A percentile compares a stretch with the other conserved stretches of the same genome.
Evolutionary conservation across 164 flowering plant genomes (phyloP).

Genomic region (Paratinospora sagittata): DNA sequence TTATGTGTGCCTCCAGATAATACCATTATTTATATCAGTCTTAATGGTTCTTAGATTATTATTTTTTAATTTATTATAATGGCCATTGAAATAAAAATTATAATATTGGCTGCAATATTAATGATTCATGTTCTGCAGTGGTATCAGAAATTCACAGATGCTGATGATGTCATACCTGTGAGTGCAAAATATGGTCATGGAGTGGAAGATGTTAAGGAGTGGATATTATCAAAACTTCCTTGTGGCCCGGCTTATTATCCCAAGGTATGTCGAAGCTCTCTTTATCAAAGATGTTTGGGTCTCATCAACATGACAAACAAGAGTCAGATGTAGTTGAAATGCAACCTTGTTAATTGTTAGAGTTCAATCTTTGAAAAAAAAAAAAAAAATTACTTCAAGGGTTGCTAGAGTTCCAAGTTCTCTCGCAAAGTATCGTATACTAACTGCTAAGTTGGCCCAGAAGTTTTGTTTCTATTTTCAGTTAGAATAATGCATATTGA

Average conservation of each 20-base stretch:
- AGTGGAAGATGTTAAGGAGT: conserved; percentile 83
- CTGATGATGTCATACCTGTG: conserved; percentile 94
- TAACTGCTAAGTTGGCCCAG: too few relatives aligned
- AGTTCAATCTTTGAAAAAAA: too few relatives aligned
- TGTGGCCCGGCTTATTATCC: conserved; percentile 88
- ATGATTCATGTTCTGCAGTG: conserved; percentile 49
- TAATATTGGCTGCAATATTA: neutral
- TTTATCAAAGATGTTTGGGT: neutral
- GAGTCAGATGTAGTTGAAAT: neutral
- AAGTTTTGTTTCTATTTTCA: too few relatives aligned
- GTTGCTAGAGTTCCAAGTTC: too few relatives aligned
- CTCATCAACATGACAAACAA: neutral
- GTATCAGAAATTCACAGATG: conserved; percentile 86
- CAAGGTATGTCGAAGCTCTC: conserved; percentile 41
- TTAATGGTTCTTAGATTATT: neutral
- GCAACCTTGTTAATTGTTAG: too few relatives aligned
- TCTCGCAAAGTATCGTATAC: too few relatives aligned
- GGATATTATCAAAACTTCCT: conserved; percentile 96
- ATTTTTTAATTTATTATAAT: too few relatives aligned
- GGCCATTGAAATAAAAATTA: too few relatives aligned
- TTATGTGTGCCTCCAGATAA: neutral
- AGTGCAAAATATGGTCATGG: conserved; percentile 98
- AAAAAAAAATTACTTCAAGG: too few relatives aligned
- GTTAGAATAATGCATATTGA: too few relatives aligned
- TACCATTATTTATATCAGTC: neutral